Percentiles rank a stretch among this genome's conserved stretches.
Evolutionary conservation across 164 flowering plant species (phyloP).

Genomic region (Umbilicus rupestris): DNA sequence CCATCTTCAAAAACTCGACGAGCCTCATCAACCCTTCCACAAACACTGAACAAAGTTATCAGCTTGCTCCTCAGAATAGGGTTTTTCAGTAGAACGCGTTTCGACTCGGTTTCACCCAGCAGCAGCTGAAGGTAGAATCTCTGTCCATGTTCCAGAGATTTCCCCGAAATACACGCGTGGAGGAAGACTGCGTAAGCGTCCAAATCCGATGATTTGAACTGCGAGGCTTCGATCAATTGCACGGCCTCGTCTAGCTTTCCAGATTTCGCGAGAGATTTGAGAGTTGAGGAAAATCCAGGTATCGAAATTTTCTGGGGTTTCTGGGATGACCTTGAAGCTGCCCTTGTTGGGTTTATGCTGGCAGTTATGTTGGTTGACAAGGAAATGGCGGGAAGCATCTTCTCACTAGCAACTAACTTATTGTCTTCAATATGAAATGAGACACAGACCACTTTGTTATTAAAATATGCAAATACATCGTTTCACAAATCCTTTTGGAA

Average conservation of each 20-base stretch:
- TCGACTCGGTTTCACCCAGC: background rate
- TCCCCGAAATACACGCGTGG: constrained; percentile 26
- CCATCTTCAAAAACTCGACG: constrained; percentile 24
- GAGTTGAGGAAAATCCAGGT: constrained; percentile 6
- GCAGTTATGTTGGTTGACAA: too few relatives aligned
- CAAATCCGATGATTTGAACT: constrained; percentile 8
- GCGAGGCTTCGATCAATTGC: constrained; percentile 19
- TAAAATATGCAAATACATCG: too few relatives aligned
- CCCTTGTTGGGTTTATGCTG: too few relatives aligned
- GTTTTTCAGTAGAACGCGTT: constrained; percentile 11
- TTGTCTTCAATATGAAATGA: too few relatives aligned
- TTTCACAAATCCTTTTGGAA: too few relatives aligned
- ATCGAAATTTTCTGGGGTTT: background rate
- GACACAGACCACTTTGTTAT: too few relatives aligned
- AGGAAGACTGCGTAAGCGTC: constrained; percentile 21
- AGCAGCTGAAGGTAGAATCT: constrained; percentile 27
- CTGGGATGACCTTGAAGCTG: too few relatives aligned
- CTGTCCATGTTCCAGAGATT: constrained; percentile 23
- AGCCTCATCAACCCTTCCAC: constrained; percentile 28
- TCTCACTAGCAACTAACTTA: too few relatives aligned
- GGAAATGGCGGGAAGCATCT: too few relatives aligned
- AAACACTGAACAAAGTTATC: constrained; percentile 32
- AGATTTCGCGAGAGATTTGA: constrained; percentile 23
- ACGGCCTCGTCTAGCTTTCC: constrained; percentile 29
- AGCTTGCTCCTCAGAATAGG: constrained; percentile 25